Evolutionary conservation across 345 rosid species (phyloP), one percentile per base, ranked within the genome.

Genomic region (Pugionium cornutum): DNA sequence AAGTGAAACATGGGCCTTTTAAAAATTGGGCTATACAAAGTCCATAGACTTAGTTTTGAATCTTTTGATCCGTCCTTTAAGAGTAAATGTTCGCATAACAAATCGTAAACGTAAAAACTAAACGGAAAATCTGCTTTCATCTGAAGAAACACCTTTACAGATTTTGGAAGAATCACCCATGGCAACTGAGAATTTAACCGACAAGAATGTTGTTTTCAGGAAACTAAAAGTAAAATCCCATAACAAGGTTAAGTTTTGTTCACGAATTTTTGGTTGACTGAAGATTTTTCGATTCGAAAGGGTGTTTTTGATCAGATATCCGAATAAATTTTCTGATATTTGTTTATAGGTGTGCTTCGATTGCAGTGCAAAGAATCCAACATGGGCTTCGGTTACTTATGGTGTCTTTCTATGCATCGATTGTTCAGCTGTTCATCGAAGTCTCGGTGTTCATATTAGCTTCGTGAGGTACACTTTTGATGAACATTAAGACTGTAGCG

Each of bases 371-470:
- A 94, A 83, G 87, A 94, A 86, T 53, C 99, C 99, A 32, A 84
- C 92, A 0, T 94, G 99, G 99, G 96, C 98, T 3, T 91, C 97
- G 31, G 99, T 95, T 52, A 88, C 99, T 4, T 95, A 89, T 49
- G 98, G 98, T 66, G 82, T 91, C 77, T 95, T 95, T 69, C 96
- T 95, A 9, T 91, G 99, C 73, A 91, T 95, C 73, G 99, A 91
- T 81, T 95, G 99, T 76, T 95, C 99, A 4, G 99, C 98, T 30
- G 87, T 75, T 69, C 99, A 91, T 72, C 91, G 99, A 8, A 84
- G 91, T 72, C 95, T 94, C 28, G 99, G 97, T 64, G 97, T 88
- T 28, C 99, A 94, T 74, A 65, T 94, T 62, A 94, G 98, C 78
- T 95, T 95, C 78, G 97, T 95, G 26, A 84, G 99, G 99, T 95